A percentile compares a stretch with the other conserved stretches of the same genome.
Evolutionary conservation across 176 grass and related monocot genomes (phyloP).

Genomic region (Pharus latifolius): DNA sequence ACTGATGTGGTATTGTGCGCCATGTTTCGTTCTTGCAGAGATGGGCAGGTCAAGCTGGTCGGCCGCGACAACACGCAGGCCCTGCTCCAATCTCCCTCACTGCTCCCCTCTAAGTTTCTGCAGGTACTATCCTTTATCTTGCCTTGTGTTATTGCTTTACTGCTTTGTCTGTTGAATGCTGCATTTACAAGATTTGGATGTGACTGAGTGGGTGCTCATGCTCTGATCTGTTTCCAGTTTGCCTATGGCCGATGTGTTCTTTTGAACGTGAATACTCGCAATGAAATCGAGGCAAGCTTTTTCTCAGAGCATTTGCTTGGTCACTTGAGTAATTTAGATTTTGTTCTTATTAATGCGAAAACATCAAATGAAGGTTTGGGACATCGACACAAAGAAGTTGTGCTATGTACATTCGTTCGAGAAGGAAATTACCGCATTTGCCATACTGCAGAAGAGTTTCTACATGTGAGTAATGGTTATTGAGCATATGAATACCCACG

Average conservation of each 20-base stretch:
- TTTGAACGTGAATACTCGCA: conserved; percentile 63
- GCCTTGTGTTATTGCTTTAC: background rate
- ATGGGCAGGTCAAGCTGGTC: conserved; percentile 84
- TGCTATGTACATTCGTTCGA: conserved; percentile 43
- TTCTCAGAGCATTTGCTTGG: background rate
- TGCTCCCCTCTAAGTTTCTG: conserved; percentile 48
- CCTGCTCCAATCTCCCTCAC: conserved; percentile 58
- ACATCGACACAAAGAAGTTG: conserved; percentile 55
- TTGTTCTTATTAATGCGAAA: conserved; percentile 1
- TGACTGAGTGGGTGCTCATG: background rate
- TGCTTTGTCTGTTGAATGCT: background rate
- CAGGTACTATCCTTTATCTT: conserved; percentile 15
- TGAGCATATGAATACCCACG: background rate
- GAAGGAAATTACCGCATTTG: conserved; percentile 54
- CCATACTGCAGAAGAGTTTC: conserved; percentile 52
- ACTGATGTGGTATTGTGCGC: background rate
- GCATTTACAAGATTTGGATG: background rate
- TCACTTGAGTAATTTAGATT: background rate
- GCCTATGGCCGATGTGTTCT: conserved; percentile 68
- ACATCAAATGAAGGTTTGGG: conserved; percentile 46
- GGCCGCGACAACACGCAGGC: conserved; percentile 90
- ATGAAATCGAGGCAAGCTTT: conserved; percentile 71
- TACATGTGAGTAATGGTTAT: conserved; percentile 43
- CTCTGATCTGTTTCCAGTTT: conserved; percentile 49
- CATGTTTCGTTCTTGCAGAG: conserved; percentile 25